phyloP scores from a whole-genome alignment of 495 filamentous ascomycete species.

The Ramalina peruviana region DNA sequence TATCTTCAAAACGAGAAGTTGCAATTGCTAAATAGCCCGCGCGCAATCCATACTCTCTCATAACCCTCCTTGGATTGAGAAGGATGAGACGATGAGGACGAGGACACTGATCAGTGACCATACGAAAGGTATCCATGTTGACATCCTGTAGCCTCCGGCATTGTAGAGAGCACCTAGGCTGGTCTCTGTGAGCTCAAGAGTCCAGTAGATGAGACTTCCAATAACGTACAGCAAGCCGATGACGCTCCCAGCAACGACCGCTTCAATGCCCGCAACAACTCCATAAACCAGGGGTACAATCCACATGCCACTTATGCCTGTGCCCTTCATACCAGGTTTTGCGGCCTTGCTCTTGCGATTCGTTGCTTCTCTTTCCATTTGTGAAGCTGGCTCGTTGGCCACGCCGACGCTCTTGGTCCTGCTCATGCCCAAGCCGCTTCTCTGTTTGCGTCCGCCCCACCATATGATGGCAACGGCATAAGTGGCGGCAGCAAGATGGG shows the following conservation, averaged over 20 bases:
- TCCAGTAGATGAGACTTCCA: neutral
- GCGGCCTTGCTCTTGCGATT: neutral
- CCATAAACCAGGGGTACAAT: conserved; percentile 61
- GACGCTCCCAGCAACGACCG: conserved; percentile 72
- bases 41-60: conserved; percentile 26
- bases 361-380: neutral
- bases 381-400: neutral
- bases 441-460: conserved; percentile 12
- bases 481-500: conserved; percentile 40
- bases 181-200: conserved; percentile 2
- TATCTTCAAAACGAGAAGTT: neutral
- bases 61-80: conserved; percentile 88
- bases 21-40: neutral
- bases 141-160: conserved; percentile 82
- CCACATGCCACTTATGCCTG: conserved; percentile 43
- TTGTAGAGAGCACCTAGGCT: conserved; percentile 83
- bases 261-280: conserved; percentile 65
- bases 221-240: conserved; percentile 71
- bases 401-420: conserved; percentile 12
- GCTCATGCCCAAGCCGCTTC: conserved; percentile 29
- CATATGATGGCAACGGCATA: conserved; percentile 62
- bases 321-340: conserved; percentile 14
- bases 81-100: conserved; percentile 83
- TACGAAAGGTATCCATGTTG: conserved; percentile 90
- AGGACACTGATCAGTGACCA: conserved; percentile 88